phyloP scores from a whole-genome alignment of 192 early-diverging fungal species.

The Coemansia sp. region DNA sequence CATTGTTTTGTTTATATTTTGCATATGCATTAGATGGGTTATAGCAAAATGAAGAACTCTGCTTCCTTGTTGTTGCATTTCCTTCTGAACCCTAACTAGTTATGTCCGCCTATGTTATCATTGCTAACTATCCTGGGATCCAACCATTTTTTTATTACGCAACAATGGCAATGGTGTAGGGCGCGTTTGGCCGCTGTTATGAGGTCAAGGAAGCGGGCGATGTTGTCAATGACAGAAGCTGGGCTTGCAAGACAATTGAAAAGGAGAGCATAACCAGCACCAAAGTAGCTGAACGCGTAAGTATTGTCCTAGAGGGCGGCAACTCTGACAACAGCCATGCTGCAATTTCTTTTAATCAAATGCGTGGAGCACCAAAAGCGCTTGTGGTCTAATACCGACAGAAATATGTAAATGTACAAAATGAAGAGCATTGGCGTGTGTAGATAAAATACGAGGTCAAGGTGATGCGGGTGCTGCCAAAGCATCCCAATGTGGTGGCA shows the following conservation, averaged over 20 bases:
- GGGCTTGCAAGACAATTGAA: constrained; percentile 66
- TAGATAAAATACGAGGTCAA: constrained; percentile 53
- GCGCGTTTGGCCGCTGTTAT: constrained; percentile 88
- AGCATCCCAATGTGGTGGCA: constrained; percentile 77
- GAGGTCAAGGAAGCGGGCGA: constrained; percentile 56
- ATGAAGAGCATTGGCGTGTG: neutral
- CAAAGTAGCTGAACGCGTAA: constrained; percentile 54
- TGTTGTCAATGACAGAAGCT: constrained; percentile 38
- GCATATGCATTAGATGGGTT: neutral
- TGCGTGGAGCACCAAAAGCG: neutral
- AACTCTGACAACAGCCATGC: neutral
- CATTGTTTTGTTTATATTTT: constrained; percentile 5
- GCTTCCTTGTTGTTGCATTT: too few species aligned
- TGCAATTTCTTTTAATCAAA: neutral
- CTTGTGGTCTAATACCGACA: neutral
- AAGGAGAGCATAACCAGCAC: constrained; percentile 47
- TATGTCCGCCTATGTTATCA: neutral
- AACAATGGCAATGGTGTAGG: constrained; percentile 53
- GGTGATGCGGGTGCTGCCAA: constrained; percentile 53
- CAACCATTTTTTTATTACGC: neutral
- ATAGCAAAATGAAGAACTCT: too few species aligned
- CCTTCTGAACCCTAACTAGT: too few species aligned
- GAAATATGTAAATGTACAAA: neutral
- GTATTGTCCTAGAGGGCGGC: neutral
- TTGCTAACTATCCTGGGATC: neutral